phyloP scores from a whole-genome alignment of 257 asterid genomes.

The Fraxinus cuspidata region DNA sequence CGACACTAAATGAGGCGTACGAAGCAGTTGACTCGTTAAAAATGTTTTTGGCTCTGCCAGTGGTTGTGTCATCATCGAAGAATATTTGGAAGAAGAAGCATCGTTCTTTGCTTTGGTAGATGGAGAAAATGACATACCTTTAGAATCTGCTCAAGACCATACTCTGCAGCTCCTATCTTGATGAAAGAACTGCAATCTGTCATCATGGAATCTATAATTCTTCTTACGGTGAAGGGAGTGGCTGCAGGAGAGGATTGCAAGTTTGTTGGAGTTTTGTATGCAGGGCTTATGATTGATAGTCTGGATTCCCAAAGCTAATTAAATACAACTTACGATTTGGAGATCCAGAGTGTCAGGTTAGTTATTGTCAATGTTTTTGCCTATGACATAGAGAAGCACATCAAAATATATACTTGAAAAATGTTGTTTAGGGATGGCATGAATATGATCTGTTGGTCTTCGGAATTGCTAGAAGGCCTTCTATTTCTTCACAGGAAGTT shows the following conservation, averaged over 20 bases:
- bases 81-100: constrained; percentile 85
- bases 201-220: too few relatives aligned
- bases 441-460: neutral
- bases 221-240: constrained; percentile 88
- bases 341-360: constrained; percentile 97
- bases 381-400: too few relatives aligned
- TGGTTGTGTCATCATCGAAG: constrained; percentile 70
- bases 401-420: too few relatives aligned
- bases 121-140: too few relatives aligned
- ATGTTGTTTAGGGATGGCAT: neutral
- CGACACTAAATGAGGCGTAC: constrained; percentile 70
- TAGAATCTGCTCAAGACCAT: too few relatives aligned
- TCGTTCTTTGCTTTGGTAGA: constrained; percentile 63
- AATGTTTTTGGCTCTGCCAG: constrained; percentile 83
- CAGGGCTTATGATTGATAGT: too few relatives aligned
- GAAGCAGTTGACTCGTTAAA: constrained; percentile 80
- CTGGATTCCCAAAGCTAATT: too few relatives aligned
- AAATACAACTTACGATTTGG: constrained; percentile 93
- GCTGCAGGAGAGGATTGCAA: constrained; percentile 82
- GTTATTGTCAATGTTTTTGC: constrained; percentile 16
- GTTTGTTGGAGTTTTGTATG: constrained; percentile 87
- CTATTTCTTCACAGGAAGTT: too few relatives aligned
- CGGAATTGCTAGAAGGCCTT: neutral
- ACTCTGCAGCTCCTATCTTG: too few relatives aligned
- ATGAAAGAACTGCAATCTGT: too few relatives aligned